Evolutionary conservation across 1,139 yeast genomes (phyloP).

Genomic region (Petasospora fabianii): DNA sequence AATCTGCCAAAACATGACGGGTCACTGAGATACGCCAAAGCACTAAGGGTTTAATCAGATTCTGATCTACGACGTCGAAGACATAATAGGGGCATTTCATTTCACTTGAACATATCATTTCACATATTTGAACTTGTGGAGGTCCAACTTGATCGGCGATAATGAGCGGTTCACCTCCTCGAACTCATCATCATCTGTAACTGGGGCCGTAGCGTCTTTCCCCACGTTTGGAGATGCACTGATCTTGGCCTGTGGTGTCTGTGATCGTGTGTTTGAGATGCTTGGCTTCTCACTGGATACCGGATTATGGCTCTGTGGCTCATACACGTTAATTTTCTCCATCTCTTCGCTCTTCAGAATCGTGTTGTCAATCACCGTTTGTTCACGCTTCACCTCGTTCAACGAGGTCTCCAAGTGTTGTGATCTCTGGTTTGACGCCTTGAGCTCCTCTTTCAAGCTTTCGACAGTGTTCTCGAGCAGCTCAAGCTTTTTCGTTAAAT

Average conservation of each 20-base stretch:
- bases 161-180: slow-evolving; percentile 18
- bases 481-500: slow-evolving; percentile 17
- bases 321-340: slow-evolving; percentile 7
- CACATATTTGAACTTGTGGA: slow-evolving; percentile 14
- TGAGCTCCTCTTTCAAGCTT: slow-evolving; percentile 19
- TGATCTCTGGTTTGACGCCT: slow-evolving; percentile 20
- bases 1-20: neutral
- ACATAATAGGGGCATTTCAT: neutral
- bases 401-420: slow-evolving; percentile 16
- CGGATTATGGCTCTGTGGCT: neutral
- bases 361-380: slow-evolving; percentile 4
- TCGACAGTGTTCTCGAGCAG: slow-evolving; percentile 21
- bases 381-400: slow-evolving; percentile 13
- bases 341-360: slow-evolving; percentile 15
- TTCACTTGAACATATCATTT: no score
- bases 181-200: slow-evolving; percentile 12
- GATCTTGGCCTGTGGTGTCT: no score
- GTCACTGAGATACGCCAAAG: neutral
- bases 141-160: slow-evolving; percentile 24
- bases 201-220: neutral
- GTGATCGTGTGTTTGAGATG: no score
- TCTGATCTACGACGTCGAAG: neutral
- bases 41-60: no score
- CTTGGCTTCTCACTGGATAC: neutral
- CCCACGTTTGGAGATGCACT: no score